Percentiles rank a stretch among this genome's conserved stretches.
Conservation (phyloP, 495 filamentous ascomycete genomes). For the Clohesyomyces aquaticus region DNA sequence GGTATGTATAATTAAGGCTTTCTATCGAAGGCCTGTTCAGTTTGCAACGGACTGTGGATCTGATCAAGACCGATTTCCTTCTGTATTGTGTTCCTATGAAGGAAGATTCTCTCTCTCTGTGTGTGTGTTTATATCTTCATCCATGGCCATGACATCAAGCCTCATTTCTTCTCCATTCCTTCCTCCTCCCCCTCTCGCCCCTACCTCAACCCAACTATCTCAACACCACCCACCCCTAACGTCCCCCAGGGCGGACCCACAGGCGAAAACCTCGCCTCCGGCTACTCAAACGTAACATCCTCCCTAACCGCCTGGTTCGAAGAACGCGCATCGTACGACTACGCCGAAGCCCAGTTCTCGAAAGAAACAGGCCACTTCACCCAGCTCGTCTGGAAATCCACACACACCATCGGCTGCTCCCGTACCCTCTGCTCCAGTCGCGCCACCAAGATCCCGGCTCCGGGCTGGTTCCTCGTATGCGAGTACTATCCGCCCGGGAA, state of each 20-base stretch:
- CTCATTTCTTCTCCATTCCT: background rate
- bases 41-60: no score
- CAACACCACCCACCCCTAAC: background rate
- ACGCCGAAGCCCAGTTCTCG: constrained; percentile 39
- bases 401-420: constrained; percentile 71
- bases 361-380: constrained; percentile 82
- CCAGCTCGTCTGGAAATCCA: constrained; percentile 79
- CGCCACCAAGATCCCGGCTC: constrained; percentile 31
- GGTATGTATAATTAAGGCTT: constrained; percentile 46
- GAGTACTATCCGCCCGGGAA: constrained; percentile 80
- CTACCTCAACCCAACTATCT: background rate
- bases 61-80: no score
- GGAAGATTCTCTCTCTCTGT: no score
- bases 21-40: no score
- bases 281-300: constrained; percentile 62
- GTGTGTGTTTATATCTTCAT: no score
- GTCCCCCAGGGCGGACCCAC: constrained; percentile 60
- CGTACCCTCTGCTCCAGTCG: constrained; percentile 59
- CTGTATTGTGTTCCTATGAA: no score
- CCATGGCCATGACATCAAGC: no score
- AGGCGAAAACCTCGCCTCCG: constrained; percentile 79
- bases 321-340: constrained; percentile 66
- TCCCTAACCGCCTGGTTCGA: constrained; percentile 70
- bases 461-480: constrained; percentile 78
- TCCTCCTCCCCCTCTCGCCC: background rate